Evolutionary conservation across 2,329 filamentous ascomycete species (phyloP).

Genomic region (Colletotrichum zoysiae): DNA sequence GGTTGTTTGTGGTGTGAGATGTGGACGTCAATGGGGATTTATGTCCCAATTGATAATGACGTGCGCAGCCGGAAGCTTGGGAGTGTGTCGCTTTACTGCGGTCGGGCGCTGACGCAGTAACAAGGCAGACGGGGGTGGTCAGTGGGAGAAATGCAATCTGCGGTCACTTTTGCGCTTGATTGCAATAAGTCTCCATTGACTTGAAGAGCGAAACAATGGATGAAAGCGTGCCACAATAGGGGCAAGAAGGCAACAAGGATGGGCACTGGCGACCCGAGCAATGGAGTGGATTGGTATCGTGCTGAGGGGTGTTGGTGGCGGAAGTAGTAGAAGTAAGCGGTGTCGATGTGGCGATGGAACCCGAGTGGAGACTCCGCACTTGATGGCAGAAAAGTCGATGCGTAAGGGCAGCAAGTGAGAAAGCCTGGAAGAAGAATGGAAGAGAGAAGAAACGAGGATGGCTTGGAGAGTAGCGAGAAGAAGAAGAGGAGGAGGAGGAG

Average conservation of each 20-base stretch:
- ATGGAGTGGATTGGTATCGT: constrained; percentile 13
- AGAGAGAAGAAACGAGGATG: neutral
- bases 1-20: constrained; percentile 23
- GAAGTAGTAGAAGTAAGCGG: constrained; percentile 6
- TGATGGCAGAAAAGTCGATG: neutral
- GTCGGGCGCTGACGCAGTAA: constrained; percentile 25
- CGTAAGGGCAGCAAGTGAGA: constrained; percentile 4
- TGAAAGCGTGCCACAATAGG: constrained; percentile 16
- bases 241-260: constrained; percentile 3
- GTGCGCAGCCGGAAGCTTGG: constrained; percentile 24
- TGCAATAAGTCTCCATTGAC: constrained; percentile 24
- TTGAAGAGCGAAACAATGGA: constrained; percentile 12
- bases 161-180: constrained; percentile 19
- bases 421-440: constrained; percentile 5
- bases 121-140: constrained; percentile 11
- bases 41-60: constrained; percentile 34
- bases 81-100: constrained; percentile 22
- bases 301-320: constrained; percentile 6
- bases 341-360: constrained; percentile 27
- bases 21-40: constrained; percentile 30
- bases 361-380: constrained; percentile 3
- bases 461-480: constrained; percentile 12
- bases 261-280: constrained; percentile 4
- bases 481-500: neutral
- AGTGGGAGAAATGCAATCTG: constrained; percentile 21